Evolutionary conservation across 805 yeast species (phyloP).

Genomic region (Pichia exigua): DNA sequence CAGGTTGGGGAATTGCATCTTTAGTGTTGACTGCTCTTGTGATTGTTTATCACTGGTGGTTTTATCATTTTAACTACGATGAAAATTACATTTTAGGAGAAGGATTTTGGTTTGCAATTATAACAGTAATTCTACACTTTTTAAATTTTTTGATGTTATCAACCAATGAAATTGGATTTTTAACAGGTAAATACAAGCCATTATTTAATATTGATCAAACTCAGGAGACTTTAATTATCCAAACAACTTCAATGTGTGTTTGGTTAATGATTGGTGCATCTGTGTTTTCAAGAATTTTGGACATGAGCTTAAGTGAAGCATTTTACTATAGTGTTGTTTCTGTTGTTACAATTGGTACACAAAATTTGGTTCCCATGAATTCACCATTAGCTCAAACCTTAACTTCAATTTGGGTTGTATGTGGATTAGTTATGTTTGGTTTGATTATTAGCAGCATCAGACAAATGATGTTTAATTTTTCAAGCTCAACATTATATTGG

Average conservation of each 20-base stretch:
- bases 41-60: conserved; percentile 24
- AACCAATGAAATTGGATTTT: conserved; percentile 57
- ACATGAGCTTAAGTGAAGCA: conserved; percentile 53
- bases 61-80: conserved; percentile 15
- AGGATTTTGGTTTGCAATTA: conserved; percentile 74
- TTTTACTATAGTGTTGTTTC: conserved; percentile 69
- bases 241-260: conserved; percentile 52
- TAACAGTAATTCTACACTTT: conserved; percentile 57
- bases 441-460: conserved; percentile 64
- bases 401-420: conserved; percentile 52
- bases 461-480: conserved; percentile 51
- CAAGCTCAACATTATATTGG: conserved; percentile 59
- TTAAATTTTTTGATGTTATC: conserved; percentile 44
- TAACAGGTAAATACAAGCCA: conserved; percentile 55
- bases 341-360: conserved; percentile 71
- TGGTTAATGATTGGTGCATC: conserved; percentile 74
- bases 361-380: conserved; percentile 53
- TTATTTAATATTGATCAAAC: conserved; percentile 55
- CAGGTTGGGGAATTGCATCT: conserved; percentile 58
- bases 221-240: conserved; percentile 69
- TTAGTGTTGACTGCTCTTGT: conserved; percentile 44
- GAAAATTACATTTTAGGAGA: conserved; percentile 33
- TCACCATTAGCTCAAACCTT: conserved; percentile 49
- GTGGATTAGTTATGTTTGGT: conserved; percentile 70
- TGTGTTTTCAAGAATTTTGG: conserved; percentile 39